These are phyloP conservation scores for Magnolia kwangsiensis DNA, from an alignment of 164 flowering plant species.

Conservation along the genomic window DNA sequence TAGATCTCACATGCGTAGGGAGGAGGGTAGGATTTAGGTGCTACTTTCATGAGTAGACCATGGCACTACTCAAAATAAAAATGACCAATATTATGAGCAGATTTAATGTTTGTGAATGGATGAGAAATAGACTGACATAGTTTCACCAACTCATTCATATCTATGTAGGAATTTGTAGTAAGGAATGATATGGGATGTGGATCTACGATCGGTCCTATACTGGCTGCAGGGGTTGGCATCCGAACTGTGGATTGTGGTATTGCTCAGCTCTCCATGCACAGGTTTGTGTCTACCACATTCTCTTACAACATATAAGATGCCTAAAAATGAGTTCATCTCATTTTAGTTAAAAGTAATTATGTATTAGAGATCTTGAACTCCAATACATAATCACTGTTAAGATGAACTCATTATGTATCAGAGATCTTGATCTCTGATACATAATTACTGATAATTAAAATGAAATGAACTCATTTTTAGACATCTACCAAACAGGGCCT, in stretches of 20 bases:
- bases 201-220: conserved; percentile 94
- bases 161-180: conserved; percentile 76
- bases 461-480: too few relatives aligned
- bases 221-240: conserved; percentile 93
- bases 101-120: background rate
- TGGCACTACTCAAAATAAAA: background rate
- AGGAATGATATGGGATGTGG: conserved; percentile 98
- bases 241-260: conserved; percentile 95
- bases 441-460: too few relatives aligned
- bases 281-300: conserved; percentile 32
- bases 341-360: too few relatives aligned
- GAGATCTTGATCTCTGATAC: background rate
- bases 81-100: background rate
- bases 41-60: background rate
- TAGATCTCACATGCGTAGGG: background rate
- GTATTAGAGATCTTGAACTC: background rate
- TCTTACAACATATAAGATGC: background rate
- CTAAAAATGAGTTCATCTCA: too few relatives aligned
- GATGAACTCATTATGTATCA: background rate
- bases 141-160: background rate
- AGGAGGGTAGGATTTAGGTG: background rate
- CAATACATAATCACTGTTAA: background rate
- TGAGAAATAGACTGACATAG: background rate
- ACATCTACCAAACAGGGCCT: too few relatives aligned
- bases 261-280: conserved; percentile 95